phyloP scores from a whole-genome alignment of 371 early-diverging fungal genomes.

The Mucor circinelloides region DNA sequence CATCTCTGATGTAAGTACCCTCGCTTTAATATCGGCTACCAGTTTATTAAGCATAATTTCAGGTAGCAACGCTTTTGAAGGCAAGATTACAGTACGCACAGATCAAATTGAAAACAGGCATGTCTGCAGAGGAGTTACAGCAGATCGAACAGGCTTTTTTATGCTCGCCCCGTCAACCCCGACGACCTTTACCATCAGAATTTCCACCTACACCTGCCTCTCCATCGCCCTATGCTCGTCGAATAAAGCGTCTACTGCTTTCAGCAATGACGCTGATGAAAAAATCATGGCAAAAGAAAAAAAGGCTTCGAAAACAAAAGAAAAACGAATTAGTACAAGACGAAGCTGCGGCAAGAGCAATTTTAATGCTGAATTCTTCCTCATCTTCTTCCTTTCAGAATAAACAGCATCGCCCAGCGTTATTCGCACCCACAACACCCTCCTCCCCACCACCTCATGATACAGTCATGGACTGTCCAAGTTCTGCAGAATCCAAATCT shows the following conservation, averaged over 20 bases:
- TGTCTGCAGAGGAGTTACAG: slow-evolving; percentile 10
- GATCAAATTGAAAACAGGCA: slow-evolving; percentile 6
- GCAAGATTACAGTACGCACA: slow-evolving; percentile 15
- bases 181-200: slow-evolving; percentile 5
- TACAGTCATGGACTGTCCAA: neutral
- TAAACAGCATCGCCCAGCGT: neutral
- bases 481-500: neutral
- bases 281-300: slow-evolving; percentile 1
- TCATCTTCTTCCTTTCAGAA: neutral
- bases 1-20: neutral
- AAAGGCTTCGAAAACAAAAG: neutral
- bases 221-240: slow-evolving; percentile 1
- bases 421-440: neutral
- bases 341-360: slow-evolving; percentile 12
- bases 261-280: slow-evolving; percentile 6
- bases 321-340: neutral
- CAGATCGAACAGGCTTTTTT: slow-evolving; percentile 7
- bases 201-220: slow-evolving; percentile 5
- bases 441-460: neutral
- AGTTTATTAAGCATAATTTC: neutral
- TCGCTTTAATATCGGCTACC: neutral
- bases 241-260: neutral
- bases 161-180: slow-evolving; percentile 6
- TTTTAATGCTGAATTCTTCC: slow-evolving; percentile 5
- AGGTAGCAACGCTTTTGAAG: slow-evolving; percentile 2